phyloP scores from a whole-genome alignment of 164 flowering plant genomes.

The Euptelea pleiosperma region DNA sequence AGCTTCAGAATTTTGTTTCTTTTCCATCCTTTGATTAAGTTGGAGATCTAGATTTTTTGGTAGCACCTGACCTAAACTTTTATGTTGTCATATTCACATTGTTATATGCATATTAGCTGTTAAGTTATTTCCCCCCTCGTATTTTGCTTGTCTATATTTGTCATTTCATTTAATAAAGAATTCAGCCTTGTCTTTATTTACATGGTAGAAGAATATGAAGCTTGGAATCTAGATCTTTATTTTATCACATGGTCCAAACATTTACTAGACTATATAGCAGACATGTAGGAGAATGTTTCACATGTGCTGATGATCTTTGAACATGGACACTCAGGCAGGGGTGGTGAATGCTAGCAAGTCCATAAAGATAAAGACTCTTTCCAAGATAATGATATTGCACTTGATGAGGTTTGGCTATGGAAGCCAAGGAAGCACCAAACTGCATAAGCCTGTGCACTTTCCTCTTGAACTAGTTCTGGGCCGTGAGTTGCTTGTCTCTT shows the following conservation, averaged over 20 bases:
- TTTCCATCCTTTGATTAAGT: no score
- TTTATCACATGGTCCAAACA: not conserved
- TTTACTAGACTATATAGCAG: not conserved
- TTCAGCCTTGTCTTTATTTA: no score
- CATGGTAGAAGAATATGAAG: no score
- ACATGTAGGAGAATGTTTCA: conserved; percentile 11
- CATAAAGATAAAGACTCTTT: conserved; percentile 66
- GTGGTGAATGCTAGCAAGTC: conserved; percentile 79
- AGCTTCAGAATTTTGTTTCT: no score
- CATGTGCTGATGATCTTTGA: not conserved
- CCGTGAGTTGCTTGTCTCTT: conserved; percentile 72
- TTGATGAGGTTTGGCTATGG: conserved; percentile 95
- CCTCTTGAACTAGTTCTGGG: conserved; percentile 74
- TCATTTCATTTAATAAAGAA: no score
- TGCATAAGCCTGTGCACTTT: conserved; percentile 75
- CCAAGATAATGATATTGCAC: conserved; percentile 90
- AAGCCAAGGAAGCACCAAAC: conserved; percentile 82
- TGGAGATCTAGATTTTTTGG: no score
- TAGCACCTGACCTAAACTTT: no score
- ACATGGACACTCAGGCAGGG: conserved; percentile 23
- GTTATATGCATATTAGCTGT: no score
- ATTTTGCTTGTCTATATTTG: no score
- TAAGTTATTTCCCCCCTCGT: no score
- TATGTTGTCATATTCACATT: no score
- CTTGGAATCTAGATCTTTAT: no score